Percentiles rank a stretch among this genome's conserved stretches.
Conservation (phyloP, 352 stramenopile species). For the Pseudoperonospora humuli region DNA sequence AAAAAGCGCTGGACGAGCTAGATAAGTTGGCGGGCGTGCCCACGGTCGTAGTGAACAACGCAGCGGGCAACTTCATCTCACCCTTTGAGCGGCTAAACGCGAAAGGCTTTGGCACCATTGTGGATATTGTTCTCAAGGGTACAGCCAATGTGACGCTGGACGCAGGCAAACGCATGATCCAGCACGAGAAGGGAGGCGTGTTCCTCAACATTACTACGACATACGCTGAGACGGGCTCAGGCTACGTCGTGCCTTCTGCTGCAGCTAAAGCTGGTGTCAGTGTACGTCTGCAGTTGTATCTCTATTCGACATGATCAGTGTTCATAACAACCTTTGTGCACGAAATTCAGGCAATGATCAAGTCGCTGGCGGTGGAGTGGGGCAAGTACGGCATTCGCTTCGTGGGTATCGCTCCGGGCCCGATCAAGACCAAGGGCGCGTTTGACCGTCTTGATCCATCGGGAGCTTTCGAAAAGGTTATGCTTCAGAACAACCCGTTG, state of each 20-base stretch:
- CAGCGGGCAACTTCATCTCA: conserved; percentile 93
- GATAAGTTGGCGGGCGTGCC: conserved; percentile 52
- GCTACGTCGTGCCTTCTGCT: conserved; percentile 92
- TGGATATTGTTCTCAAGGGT: conserved; percentile 92
- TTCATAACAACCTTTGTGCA: conserved; percentile 19
- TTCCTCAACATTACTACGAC: conserved; percentile 97
- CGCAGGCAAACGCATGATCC: conserved; percentile 72
- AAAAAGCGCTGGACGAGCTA: conserved; percentile 73
- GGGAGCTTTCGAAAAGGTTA: conserved; percentile 53
- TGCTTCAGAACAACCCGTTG: conserved; percentile 63
- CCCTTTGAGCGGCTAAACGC: conserved; percentile 86
- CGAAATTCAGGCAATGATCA: conserved; percentile 85
- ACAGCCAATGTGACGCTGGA: conserved; percentile 81
- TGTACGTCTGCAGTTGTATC: conserved; percentile 15
- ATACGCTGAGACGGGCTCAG: conserved; percentile 90
- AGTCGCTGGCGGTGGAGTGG: conserved; percentile 95
- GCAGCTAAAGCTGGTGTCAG: conserved; percentile 94
- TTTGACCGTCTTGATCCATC: conserved; percentile 74
- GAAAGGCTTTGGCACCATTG: conserved; percentile 94
- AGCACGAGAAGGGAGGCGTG: conserved; percentile 59
- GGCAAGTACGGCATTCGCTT: conserved; percentile 92
- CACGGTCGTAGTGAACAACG: conserved; percentile 78
- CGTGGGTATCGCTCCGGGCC: conserved; percentile 93
- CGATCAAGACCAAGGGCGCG: conserved; percentile 87
- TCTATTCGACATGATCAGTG: neutral